Percentiles rank a stretch among this genome's conserved stretches.
Evolutionary conservation across 495 filamentous ascomycete genomes (phyloP).

Genomic region (Talaromyces nanjingensis): DNA sequence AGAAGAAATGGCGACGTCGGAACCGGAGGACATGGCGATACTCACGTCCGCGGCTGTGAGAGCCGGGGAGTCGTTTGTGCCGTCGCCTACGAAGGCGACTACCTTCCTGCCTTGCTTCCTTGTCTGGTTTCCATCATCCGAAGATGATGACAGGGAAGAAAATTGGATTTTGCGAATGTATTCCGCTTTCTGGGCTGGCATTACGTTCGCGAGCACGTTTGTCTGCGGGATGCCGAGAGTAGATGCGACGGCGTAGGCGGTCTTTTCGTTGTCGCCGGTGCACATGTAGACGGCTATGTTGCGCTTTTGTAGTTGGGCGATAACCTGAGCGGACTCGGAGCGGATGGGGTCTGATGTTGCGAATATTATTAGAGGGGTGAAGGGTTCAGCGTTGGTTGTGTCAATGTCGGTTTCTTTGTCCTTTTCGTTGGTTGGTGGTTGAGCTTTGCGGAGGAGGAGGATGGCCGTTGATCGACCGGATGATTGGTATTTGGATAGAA

Average conservation of each 20-base stretch:
- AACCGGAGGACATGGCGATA: slow-evolving; percentile 76
- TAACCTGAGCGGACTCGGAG: slow-evolving; percentile 60
- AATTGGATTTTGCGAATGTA: slow-evolving; percentile 73
- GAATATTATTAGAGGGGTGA: slow-evolving; percentile 60
- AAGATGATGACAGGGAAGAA: neutral
- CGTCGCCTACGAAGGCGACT: slow-evolving; percentile 71
- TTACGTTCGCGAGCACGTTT: slow-evolving; percentile 81
- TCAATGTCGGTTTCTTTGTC: neutral
- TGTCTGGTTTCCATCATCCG: neutral
- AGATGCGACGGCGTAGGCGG: slow-evolving; percentile 59
- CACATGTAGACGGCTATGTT: slow-evolving; percentile 81
- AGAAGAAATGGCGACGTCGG: slow-evolving; percentile 76
- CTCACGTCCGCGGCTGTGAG: slow-evolving; percentile 74
- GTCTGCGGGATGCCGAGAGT: slow-evolving; percentile 65
- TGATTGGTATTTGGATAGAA: slow-evolving; percentile 59
- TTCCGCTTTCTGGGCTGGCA: slow-evolving; percentile 79
- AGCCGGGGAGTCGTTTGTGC: slow-evolving; percentile 84
- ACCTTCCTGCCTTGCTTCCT: slow-evolving; percentile 16
- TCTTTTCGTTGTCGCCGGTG: slow-evolving; percentile 64
- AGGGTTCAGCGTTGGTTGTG: neutral
- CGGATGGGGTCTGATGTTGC: slow-evolving; percentile 72
- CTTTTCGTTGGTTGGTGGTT: neutral
- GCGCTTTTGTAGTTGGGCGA: slow-evolving; percentile 58
- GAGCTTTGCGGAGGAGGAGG: slow-evolving; percentile 41
- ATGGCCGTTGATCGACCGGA: slow-evolving; percentile 70